Evolutionary conservation across 805 yeast species (phyloP).

Genomic region (Lipomyces orientalis): DNA sequence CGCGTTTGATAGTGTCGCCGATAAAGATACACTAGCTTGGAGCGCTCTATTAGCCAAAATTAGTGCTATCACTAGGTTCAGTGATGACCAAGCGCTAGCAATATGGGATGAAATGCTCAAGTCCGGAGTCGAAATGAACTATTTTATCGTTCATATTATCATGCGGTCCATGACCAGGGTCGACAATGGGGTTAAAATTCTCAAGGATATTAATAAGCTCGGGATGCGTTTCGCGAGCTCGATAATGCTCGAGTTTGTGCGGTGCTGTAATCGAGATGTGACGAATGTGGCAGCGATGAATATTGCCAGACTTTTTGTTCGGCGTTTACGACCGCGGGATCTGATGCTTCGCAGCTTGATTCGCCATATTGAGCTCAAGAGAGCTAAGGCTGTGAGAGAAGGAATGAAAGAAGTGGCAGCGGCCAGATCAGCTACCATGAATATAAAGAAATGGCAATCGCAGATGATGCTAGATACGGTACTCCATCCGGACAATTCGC

Average conservation of each 20-base stretch:
- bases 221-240: constrained; percentile 2
- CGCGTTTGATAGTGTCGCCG: constrained; percentile 14
- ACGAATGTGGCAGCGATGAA: constrained; percentile 23
- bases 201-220: background rate
- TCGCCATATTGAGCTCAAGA: constrained; percentile 3
- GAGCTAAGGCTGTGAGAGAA: background rate
- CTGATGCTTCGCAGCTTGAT: background rate
- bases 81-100: constrained; percentile 11
- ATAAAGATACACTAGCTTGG: constrained; percentile 25
- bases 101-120: constrained; percentile 18
- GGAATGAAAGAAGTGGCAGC: background rate
- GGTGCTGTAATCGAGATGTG: constrained; percentile 27
- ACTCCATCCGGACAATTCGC: background rate
- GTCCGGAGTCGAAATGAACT: constrained; percentile 11
- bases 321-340: constrained; percentile 2
- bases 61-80: constrained; percentile 3
- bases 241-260: constrained; percentile 19
- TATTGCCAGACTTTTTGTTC: constrained; percentile 10
- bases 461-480: background rate
- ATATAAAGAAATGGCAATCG: background rate
- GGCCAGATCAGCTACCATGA: background rate
- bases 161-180: constrained; percentile 14
- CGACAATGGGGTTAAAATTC: constrained; percentile 11
- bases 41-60: constrained; percentile 17
- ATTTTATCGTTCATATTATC: constrained; percentile 16